phyloP scores from a whole-genome alignment of 2,329 filamentous ascomycete species.

The Bertia moriformis region DNA sequence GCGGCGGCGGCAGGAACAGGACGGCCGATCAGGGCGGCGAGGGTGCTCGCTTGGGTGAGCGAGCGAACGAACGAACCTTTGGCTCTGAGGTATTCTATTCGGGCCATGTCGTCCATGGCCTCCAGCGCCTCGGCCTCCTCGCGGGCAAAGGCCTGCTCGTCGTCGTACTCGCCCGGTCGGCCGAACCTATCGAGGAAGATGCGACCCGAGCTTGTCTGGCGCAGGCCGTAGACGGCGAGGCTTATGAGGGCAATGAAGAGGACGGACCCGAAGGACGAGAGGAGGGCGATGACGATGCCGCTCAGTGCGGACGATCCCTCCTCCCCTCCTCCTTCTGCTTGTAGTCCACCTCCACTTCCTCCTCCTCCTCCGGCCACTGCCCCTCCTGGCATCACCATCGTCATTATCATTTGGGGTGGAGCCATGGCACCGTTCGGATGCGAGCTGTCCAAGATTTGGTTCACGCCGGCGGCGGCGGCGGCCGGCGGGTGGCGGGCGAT shows the following conservation, averaged over 20 bases:
- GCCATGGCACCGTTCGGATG: too few relatives aligned
- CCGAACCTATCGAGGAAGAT: constrained; percentile 90
- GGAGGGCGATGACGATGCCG: constrained; percentile 84
- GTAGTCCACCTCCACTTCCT: too few relatives aligned
- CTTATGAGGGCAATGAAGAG: constrained; percentile 69
- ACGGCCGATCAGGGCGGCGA: background rate
- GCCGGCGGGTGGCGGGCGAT: too few relatives aligned
- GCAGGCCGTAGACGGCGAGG: constrained; percentile 79
- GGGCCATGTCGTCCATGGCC: constrained; percentile 82
- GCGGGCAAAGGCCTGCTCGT: constrained; percentile 84
- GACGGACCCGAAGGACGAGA: constrained; percentile 87
- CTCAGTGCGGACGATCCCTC: constrained; percentile 42
- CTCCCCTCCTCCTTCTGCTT: too few relatives aligned
- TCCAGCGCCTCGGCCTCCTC: constrained; percentile 93
- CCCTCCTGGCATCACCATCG: too few relatives aligned
- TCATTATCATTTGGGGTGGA: too few relatives aligned
- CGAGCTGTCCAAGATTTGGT: too few relatives aligned
- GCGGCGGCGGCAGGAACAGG: background rate
- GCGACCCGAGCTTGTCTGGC: constrained; percentile 73
- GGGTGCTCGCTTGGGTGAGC: constrained; percentile 1
- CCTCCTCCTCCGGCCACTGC: too few relatives aligned
- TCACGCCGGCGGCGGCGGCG: too few relatives aligned
- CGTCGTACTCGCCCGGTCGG: constrained; percentile 88
- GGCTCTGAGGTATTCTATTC: constrained; percentile 80
- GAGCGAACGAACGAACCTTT: constrained; percentile 52